Base-by-base conservation (phyloP, 2,329 filamentous ascomycete species). In the Colletotrichum trifolii region DNA sequence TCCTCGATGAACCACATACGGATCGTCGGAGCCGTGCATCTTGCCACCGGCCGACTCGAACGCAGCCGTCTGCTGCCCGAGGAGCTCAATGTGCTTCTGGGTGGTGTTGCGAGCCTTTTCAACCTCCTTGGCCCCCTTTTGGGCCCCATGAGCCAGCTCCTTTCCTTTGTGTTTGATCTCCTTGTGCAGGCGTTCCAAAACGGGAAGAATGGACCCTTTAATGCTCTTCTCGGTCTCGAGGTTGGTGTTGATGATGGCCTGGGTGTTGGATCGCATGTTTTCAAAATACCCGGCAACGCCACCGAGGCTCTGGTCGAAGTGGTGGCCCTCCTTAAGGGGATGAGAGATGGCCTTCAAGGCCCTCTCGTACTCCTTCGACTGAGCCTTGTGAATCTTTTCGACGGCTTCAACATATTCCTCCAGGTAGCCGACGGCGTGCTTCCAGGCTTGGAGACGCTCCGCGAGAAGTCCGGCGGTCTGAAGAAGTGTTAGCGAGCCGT, bases 141-240 rank as follows among this genome's bases (percentile, higher is more conserved):
- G 87, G 25, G 92, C 93, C 8, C 95, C 94, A 67, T 89, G 85
- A 47, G 87, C 85, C 54, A 99, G 86, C 79, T 97, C 94, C 83
- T 98, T 98, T 68, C 88, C 85, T 83, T 98, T 98, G 81, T 91
- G 89, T 86, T 98, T 99, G 83, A 99, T 96, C 77, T 98, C 96
- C 76, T 93, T 90, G 82, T 98, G 94, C 53, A 99, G 84, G 56
- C 94, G 91, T 72, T 96, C 93, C 74, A 99, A 90, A 68, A 95
- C 90, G 42, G 95, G 96, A 17, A 97, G 84, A 36, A 98, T 91
- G 12, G 90, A 89, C 65, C 89, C 90, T 79, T 95, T 97, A 70
- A 99, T 85, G 71, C 89, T 92, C 83, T 96, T 96, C 72, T 96
- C 94, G 6, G 94, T 97, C 77, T 98, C 95, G 71, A 90, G 81